phyloP scores from a whole-genome alignment of 768 basidiomycete species.

The Leccinum truebloodii region DNA sequence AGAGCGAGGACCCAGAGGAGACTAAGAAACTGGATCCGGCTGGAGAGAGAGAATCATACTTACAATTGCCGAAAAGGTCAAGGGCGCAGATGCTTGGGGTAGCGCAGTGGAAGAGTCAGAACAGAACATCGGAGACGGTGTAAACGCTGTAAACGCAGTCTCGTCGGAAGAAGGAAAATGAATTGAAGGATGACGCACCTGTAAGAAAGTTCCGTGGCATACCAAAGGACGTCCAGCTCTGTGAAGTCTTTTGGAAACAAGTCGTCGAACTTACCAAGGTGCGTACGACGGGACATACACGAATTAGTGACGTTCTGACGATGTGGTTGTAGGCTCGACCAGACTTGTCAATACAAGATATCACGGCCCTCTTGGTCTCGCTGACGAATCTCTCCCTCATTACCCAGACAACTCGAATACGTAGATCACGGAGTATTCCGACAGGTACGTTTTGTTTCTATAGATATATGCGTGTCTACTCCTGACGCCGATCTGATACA shows the following conservation, averaged over 20 bases:
- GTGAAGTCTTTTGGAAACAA: constrained; percentile 84
- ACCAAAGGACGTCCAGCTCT: constrained; percentile 58
- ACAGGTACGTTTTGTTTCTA: too few species aligned
- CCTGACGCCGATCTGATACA: too few species aligned
- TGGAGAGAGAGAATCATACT: constrained; percentile 62
- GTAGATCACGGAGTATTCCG: too few species aligned
- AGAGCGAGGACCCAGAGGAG: constrained; percentile 90
- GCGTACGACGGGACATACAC: too few species aligned
- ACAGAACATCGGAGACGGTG: constrained; percentile 3
- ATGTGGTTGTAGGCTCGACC: too few species aligned
- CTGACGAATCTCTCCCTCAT: too few species aligned
- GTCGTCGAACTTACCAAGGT: too few species aligned
- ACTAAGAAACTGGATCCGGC: constrained; percentile 47
- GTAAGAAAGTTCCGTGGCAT: constrained; percentile 91
- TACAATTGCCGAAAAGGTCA: constrained; percentile 33
- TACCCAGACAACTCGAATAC: too few species aligned
- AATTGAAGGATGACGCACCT: constrained; percentile 52
- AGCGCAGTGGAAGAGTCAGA: constrained; percentile 25
- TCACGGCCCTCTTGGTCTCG: too few species aligned
- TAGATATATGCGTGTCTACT: too few species aligned
- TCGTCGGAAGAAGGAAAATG: constrained; percentile 5
- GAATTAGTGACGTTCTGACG: too few species aligned
- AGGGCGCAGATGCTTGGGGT: constrained; percentile 29
- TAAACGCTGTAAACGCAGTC: constrained; percentile 28
- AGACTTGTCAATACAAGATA: too few species aligned